phyloP scores from a whole-genome alignment of 2,329 filamentous ascomycete species.

The Claviceps sorghi region DNA sequence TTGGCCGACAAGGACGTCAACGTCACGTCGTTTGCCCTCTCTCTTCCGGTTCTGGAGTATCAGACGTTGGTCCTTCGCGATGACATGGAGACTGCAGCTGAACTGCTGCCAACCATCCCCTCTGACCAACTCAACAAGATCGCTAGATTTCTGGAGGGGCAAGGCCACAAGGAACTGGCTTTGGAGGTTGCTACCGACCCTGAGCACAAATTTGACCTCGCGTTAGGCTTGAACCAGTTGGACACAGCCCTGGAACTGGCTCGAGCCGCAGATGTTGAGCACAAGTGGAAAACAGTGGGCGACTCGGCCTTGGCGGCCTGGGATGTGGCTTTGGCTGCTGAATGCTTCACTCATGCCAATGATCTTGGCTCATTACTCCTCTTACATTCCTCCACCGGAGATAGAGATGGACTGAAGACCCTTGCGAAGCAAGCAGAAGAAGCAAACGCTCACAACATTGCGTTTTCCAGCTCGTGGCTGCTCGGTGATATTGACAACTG shows the following conservation, averaged over 20 bases:
- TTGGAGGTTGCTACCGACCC: slow-evolving; percentile 87
- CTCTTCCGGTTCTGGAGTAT: slow-evolving; percentile 86
- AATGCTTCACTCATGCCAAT: slow-evolving; percentile 84
- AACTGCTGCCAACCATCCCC: slow-evolving; percentile 71
- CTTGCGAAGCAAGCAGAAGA: slow-evolving; percentile 63
- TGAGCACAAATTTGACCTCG: slow-evolving; percentile 93
- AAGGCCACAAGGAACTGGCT: slow-evolving; percentile 91
- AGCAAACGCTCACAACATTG: slow-evolving; percentile 75
- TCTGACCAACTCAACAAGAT: slow-evolving; percentile 97
- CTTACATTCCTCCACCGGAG: slow-evolving; percentile 72
- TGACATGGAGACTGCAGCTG: slow-evolving; percentile 81
- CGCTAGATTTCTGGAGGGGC: slow-evolving; percentile 89
- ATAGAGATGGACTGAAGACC: slow-evolving; percentile 56
- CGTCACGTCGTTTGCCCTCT: slow-evolving; percentile 80
- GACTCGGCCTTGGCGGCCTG: slow-evolving; percentile 77
- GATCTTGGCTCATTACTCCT: slow-evolving; percentile 82
- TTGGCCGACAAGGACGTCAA: slow-evolving; percentile 90
- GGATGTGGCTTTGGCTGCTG: slow-evolving; percentile 76
- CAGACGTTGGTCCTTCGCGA: slow-evolving; percentile 89
- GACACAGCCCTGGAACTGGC: slow-evolving; percentile 77
- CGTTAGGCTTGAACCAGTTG: slow-evolving; percentile 68
- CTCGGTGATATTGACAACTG: slow-evolving; percentile 71
- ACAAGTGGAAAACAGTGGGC: slow-evolving; percentile 97
- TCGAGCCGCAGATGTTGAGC: slow-evolving; percentile 69
- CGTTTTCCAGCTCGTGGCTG: slow-evolving; percentile 83